Evolutionary conservation across 305 asterid species (phyloP).

Genomic region (Rubia tinctorum): DNA sequence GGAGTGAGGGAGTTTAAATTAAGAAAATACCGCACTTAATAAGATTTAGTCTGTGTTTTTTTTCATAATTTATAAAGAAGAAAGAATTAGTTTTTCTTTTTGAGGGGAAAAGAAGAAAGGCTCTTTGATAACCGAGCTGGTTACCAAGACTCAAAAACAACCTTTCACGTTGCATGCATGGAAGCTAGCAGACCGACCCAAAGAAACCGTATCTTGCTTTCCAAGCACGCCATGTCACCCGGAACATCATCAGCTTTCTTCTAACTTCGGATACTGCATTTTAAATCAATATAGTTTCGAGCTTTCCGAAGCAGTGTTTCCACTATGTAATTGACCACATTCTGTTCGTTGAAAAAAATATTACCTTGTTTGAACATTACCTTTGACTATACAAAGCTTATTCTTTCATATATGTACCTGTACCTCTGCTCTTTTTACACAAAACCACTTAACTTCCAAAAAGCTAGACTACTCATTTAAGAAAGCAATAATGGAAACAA

Average conservation of each 20-base stretch:
- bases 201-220: slow-evolving; percentile 30
- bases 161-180: slow-evolving; percentile 60
- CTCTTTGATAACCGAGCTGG: background rate
- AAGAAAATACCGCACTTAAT: too few relatives aligned
- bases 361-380: slow-evolving; percentile 23
- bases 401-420: slow-evolving; percentile 12
- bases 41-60: too few relatives aligned
- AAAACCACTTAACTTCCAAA: background rate
- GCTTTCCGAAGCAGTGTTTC: slow-evolving; percentile 35
- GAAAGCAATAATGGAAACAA: slow-evolving; percentile 21
- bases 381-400: slow-evolving; percentile 50
- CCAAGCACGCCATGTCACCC: slow-evolving; percentile 30
- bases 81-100: too few relatives aligned
- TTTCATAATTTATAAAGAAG: too few relatives aligned
- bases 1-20: too few relatives aligned
- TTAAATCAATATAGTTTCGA: slow-evolving; percentile 20
- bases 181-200: slow-evolving; percentile 46
- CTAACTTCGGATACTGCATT: slow-evolving; percentile 21
- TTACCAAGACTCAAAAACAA: background rate
- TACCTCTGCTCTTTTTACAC: slow-evolving; percentile 5
- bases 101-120: too few relatives aligned
- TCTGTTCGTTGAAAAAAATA: slow-evolving; percentile 6
- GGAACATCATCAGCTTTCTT: slow-evolving; percentile 25
- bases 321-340: slow-evolving; percentile 11
- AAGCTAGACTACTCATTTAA: background rate